Percentiles rank a stretch among this genome's conserved stretches.
phyloP scores from a whole-genome alignment of 257 asterid species.

The Avicennia marina region DNA sequence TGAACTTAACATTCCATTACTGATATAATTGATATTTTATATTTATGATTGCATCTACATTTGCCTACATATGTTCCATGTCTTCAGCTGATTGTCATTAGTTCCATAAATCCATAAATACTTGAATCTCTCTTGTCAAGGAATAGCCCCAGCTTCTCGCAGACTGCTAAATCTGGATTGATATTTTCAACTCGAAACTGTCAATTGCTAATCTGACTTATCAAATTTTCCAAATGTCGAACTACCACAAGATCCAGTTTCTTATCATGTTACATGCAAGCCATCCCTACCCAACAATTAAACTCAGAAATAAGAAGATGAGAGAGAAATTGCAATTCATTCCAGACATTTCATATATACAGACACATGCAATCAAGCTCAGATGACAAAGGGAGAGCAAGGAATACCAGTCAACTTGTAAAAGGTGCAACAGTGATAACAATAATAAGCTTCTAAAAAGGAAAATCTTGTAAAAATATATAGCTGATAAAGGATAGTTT shows the following conservation, averaged over 20 bases:
- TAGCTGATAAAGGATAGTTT: conserved; percentile 10
- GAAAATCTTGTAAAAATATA: background rate
- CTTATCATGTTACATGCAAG: background rate
- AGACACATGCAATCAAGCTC: background rate
- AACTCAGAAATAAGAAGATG: background rate
- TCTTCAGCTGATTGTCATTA: too few relatives aligned
- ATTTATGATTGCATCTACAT: too few relatives aligned
- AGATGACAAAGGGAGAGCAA: background rate
- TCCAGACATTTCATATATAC: conserved; percentile 7
- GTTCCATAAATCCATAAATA: too few relatives aligned
- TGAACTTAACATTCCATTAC: too few relatives aligned
- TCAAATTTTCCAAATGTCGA: too few relatives aligned
- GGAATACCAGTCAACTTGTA: conserved; percentile 11
- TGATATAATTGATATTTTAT: too few relatives aligned
- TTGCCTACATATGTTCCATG: too few relatives aligned
- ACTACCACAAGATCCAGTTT: background rate
- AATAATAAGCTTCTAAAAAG: background rate
- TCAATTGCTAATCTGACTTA: too few relatives aligned
- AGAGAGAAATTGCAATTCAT: conserved; percentile 10
- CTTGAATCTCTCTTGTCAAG: too few relatives aligned
- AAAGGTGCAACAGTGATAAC: conserved; percentile 10
- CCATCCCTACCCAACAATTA: background rate
- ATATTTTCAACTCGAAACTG: too few relatives aligned
- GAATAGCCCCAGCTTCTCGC: too few relatives aligned
- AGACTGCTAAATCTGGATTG: too few relatives aligned